These are phyloP conservation scores for Ceratobasidium papillatum DNA, from an alignment of 1,284 basidiomycete species.

Conservation along the genomic window DNA sequence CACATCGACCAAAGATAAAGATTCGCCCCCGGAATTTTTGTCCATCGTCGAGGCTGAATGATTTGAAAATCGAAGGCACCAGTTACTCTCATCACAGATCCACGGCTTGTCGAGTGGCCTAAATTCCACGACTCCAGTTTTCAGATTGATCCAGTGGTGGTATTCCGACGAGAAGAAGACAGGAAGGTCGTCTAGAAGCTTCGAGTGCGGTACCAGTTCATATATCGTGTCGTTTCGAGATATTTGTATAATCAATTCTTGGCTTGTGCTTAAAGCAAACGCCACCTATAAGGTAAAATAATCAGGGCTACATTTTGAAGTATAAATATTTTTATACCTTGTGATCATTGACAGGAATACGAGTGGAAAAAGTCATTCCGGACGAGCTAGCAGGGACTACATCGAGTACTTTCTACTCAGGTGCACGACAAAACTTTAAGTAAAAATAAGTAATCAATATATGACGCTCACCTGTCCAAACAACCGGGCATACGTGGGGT, in stretches of 20 bases:
- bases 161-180: constrained; percentile 16
- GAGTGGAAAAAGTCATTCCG: constrained; percentile 21
- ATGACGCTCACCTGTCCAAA: constrained; percentile 45
- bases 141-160: constrained; percentile 35
- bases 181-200: constrained; percentile 19
- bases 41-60: neutral
- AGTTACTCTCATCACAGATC: neutral
- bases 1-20: neutral
- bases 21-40: neutral
- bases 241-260: neutral
- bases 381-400: constrained; percentile 9
- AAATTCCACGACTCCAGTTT: constrained; percentile 15
- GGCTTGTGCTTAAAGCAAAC: neutral
- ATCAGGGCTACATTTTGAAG: neutral
- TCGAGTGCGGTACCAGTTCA: constrained; percentile 25
- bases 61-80: neutral
- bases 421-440: neutral
- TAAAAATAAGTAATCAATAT: constrained; percentile 49
- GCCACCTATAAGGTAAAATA: neutral
- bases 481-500: constrained; percentile 41
- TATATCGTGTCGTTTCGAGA: neutral
- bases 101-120: constrained; percentile 31
- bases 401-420: constrained; percentile 20
- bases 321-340: neutral
- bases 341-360: neutral